Conservation (phyloP, 306 rosid species). For the Gillenia trifoliata region DNA sequence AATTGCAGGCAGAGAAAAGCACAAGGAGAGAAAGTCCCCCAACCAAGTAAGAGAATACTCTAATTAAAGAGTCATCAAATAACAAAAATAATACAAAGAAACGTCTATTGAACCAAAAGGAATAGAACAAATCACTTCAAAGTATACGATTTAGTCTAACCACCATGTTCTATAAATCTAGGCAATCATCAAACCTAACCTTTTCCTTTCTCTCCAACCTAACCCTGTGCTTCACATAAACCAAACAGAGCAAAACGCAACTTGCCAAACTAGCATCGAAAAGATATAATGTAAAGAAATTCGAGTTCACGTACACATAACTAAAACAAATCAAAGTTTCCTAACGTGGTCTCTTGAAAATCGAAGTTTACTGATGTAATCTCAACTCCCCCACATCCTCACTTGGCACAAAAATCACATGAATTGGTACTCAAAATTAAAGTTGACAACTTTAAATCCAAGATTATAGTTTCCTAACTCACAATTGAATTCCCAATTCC, state of each 20-base stretch:
- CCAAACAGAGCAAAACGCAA: neutral
- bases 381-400: neutral
- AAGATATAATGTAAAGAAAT: neutral
- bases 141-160: neutral
- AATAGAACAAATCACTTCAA: neutral
- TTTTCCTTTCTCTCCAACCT: neutral
- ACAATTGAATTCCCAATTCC: neutral
- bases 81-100: neutral
- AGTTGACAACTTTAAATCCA: neutral
- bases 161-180: neutral
- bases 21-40: neutral
- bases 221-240: neutral
- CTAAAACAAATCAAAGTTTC: neutral
- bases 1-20: neutral
- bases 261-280: neutral
- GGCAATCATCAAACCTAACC: neutral
- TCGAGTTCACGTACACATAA: neutral
- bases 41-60: neutral
- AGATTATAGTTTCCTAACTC: neutral
- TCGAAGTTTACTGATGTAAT: neutral
- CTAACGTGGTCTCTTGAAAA: neutral
- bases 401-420: neutral
- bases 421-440: neutral
- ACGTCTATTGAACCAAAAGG: neutral
- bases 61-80: slow-evolving; percentile 4